Conservation (phyloP, 2,329 filamentous ascomycete genomes). For the Aspergillus uvarum region DNA sequence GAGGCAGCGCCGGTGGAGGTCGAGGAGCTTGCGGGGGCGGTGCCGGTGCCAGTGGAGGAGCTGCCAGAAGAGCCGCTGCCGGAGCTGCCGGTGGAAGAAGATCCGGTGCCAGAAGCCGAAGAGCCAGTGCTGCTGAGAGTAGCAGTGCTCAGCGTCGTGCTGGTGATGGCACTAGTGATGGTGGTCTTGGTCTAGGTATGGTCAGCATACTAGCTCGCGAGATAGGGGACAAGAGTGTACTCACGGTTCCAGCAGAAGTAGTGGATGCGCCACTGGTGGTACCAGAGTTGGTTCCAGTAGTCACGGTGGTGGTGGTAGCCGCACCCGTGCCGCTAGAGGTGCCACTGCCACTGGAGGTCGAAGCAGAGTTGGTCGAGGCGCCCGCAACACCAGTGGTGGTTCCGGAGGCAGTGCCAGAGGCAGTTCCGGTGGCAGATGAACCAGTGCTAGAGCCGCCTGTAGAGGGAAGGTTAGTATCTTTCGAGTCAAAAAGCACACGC, state of each 20-base stretch:
- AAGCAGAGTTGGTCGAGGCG: slow-evolving; percentile 19
- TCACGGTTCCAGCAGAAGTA: slow-evolving; percentile 2
- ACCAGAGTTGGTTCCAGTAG: slow-evolving; percentile 17
- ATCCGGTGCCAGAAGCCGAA: slow-evolving; percentile 15
- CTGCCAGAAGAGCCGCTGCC: slow-evolving; percentile 18
- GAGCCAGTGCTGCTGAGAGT: slow-evolving; percentile 17
- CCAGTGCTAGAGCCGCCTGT: slow-evolving; percentile 18
- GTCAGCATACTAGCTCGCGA: neutral
- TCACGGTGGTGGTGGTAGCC: slow-evolving; percentile 19
- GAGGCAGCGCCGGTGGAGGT: slow-evolving; percentile 28
- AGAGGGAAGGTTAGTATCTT: slow-evolving; percentile 12
- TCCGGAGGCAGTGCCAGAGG: slow-evolving; percentile 12
- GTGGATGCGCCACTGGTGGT: slow-evolving; percentile 5
- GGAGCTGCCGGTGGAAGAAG: slow-evolving; percentile 17
- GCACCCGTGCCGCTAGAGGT: slow-evolving; percentile 12
- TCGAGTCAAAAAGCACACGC: slow-evolving; percentile 1
- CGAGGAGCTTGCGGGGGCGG: slow-evolving; percentile 16
- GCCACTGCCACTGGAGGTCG: slow-evolving; percentile 9
- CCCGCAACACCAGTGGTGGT: slow-evolving; percentile 22
- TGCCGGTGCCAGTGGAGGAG: slow-evolving; percentile 6
- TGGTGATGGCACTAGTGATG: slow-evolving; percentile 13
- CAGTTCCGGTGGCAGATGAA: slow-evolving; percentile 9
- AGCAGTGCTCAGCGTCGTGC: slow-evolving; percentile 6
- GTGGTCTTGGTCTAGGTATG: neutral
- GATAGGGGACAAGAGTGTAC: neutral